Base-by-base conservation (phyloP, 306 rosid species). In the Casuarina cunninghamiana region DNA sequence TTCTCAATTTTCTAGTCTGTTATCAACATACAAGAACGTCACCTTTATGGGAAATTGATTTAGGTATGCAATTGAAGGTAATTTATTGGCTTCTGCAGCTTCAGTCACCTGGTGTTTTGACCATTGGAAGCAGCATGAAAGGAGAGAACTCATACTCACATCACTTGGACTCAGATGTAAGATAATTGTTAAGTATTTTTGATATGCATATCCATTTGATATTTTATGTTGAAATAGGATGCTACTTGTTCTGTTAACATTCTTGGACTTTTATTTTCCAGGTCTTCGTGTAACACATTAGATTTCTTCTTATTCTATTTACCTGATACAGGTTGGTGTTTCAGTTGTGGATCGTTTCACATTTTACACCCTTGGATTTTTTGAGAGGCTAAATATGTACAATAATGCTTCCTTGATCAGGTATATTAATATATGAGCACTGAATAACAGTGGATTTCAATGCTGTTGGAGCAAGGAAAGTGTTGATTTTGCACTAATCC, bases 141-240 rank as follows among this genome's bases (percentile, higher is more conserved):
- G 98, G 97, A 80, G 97, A 95, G 85, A 95, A 95, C 79, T 95
- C 98, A 71, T 95, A 95, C 79, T 95, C 98, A 6, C 98, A 95
- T 87, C 98, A 95, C 92, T 81, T 95, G 90, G 98, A 95, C 76
- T 84, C 97, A 21, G 96, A 95, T 79, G 99, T 95, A 94, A 69
- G 97, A 75, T 49, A 55, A n/a, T 54, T 43, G 77, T 72, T 65
- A 65, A 43, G 44, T 54, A 65, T 58, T 71, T 43, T 15, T 51
- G 49, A 43, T 61, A 32, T 65, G 39, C 66, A 17, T 53, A n/a
- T 0, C 38, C 7, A 69, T 74, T 50, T 11, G 21, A 38, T 26
- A 13, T n/a, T 71, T 45, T 46, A 67, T 35, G 50, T 70, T 60
- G 71, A 44, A 61, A 6, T 76, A 63, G 43, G 71, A 72, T 71